Evolutionary conservation across 768 basidiomycete species (phyloP).

Genomic region (Mycena rosella): DNA sequence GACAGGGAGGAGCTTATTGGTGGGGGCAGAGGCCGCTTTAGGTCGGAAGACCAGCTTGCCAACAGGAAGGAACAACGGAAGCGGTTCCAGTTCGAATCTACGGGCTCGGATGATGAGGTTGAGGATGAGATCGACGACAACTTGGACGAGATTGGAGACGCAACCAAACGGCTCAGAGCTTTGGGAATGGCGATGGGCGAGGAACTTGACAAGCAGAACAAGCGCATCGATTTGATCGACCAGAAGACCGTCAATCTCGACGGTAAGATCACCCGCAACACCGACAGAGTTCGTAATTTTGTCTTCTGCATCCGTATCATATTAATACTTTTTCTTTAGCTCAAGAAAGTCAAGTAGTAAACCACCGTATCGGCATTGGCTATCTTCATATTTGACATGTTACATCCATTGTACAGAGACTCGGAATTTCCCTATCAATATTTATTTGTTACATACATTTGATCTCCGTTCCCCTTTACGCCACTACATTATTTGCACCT

Average conservation of each 20-base stretch:
- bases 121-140: slow-evolving; percentile 96
- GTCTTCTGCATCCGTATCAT: background rate
- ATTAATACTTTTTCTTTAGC: slow-evolving; percentile 51
- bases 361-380: background rate
- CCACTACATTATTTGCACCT: too few species aligned
- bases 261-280: slow-evolving; percentile 82
- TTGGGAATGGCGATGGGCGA: slow-evolving; percentile 87
- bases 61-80: slow-evolving; percentile 78
- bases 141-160: slow-evolving; percentile 85
- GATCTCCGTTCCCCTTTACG: background rate
- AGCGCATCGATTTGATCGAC: slow-evolving; percentile 79
- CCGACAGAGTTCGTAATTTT: slow-evolving; percentile 74
- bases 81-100: slow-evolving; percentile 93
- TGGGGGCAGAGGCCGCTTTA: slow-evolving; percentile 56
- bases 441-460: background rate
- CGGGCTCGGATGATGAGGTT: slow-evolving; percentile 91
- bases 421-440: background rate
- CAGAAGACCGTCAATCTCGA: slow-evolving; percentile 85
- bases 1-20: slow-evolving; percentile 57
- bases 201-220: slow-evolving; percentile 91
- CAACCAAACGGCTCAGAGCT: slow-evolving; percentile 82
- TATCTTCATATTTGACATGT: background rate
- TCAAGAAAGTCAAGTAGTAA: slow-evolving; percentile 69
- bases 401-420: background rate
- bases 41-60: slow-evolving; percentile 64